Percentiles rank a stretch among this genome's conserved stretches.
Evolutionary conservation across 257 asterid genomes (phyloP).

Genomic region (Salvia miltiorrhiza): DNA sequence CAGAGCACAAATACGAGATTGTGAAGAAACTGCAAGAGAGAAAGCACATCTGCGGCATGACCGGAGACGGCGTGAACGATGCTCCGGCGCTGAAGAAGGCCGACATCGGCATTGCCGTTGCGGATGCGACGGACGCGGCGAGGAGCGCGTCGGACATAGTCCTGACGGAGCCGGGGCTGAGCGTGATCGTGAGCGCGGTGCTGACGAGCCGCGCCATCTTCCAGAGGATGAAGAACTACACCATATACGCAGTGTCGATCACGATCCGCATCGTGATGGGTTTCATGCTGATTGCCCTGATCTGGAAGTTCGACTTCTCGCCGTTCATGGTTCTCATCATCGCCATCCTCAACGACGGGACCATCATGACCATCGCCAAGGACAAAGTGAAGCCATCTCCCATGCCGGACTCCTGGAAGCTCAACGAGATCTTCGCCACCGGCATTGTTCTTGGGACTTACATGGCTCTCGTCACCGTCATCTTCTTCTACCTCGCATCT

Average conservation of each 20-base stretch:
- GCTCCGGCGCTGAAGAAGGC: conserved; percentile 92
- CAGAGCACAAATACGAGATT: conserved; percentile 86
- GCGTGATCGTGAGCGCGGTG: conserved; percentile 84
- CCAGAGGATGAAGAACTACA: conserved; percentile 91
- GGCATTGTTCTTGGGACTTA: conserved; percentile 86
- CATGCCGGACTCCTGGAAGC: conserved; percentile 91
- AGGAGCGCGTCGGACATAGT: conserved; percentile 86
- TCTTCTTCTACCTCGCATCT: conserved; percentile 73
- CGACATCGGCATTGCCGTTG: conserved; percentile 89
- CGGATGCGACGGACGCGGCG: conserved; percentile 90
- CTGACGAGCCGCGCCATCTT: conserved; percentile 88
- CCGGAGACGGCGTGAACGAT: conserved; percentile 91
- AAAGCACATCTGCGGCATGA: conserved; percentile 88
- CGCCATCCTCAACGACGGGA: conserved; percentile 84
- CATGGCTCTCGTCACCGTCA: conserved; percentile 69
- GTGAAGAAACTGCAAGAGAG: conserved; percentile 78
- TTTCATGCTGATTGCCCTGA: conserved; percentile 80
- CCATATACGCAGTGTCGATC: conserved; percentile 87
- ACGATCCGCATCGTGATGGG: conserved; percentile 88
- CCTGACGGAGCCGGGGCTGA: conserved; percentile 82
- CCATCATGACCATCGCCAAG: conserved; percentile 94
- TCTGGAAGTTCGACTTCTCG: conserved; percentile 89
- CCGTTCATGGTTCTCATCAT: conserved; percentile 92
- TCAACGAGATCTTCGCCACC: conserved; percentile 82
- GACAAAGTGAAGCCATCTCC: conserved; percentile 91